Conservation (phyloP, 2,329 filamentous ascomycete genomes). For the Aspergillus quadrilineatus region DNA sequence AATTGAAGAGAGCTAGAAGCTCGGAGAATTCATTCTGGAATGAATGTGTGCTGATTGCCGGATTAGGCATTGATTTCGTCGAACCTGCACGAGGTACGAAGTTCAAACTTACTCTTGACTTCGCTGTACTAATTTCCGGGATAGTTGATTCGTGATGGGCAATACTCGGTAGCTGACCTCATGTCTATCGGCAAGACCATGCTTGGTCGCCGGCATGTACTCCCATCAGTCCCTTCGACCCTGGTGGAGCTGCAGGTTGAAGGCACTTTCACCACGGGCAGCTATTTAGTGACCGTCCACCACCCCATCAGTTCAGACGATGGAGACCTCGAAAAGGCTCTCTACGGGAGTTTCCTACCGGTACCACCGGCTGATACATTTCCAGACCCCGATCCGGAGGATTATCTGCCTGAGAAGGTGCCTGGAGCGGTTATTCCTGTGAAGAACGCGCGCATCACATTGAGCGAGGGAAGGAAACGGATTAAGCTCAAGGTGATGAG, state of each 20-base stretch:
- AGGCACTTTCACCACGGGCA: conserved; percentile 46
- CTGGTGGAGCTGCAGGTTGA: conserved; percentile 88
- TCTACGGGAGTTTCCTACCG: conserved; percentile 90
- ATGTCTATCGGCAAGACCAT: conserved; percentile 89
- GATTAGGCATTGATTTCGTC: conserved; percentile 63
- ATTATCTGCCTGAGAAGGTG: conserved; percentile 65
- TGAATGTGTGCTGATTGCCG: conserved; percentile 11
- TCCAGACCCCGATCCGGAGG: conserved; percentile 61
- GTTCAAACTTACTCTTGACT: neutral
- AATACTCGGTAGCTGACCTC: conserved; percentile 85
- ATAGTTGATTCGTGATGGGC: conserved; percentile 89
- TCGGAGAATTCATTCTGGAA: neutral
- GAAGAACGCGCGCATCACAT: conserved; percentile 62
- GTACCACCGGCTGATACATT: conserved; percentile 70
- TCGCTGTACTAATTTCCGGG: conserved; percentile 3
- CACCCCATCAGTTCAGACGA: conserved; percentile 83
- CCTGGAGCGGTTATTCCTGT: conserved; percentile 78
- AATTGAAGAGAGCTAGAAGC: neutral
- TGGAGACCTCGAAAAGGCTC: conserved; percentile 78
- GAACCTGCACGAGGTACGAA: conserved; percentile 75
- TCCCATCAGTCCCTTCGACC: conserved; percentile 75
- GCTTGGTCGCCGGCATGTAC: conserved; percentile 88
- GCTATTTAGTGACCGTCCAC: conserved; percentile 57
- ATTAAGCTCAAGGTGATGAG: conserved; percentile 76
- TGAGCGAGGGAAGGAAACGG: conserved; percentile 74